phyloP scores from a whole-genome alignment of 2,329 filamentous ascomycete species.

The Diplodia mutila region DNA sequence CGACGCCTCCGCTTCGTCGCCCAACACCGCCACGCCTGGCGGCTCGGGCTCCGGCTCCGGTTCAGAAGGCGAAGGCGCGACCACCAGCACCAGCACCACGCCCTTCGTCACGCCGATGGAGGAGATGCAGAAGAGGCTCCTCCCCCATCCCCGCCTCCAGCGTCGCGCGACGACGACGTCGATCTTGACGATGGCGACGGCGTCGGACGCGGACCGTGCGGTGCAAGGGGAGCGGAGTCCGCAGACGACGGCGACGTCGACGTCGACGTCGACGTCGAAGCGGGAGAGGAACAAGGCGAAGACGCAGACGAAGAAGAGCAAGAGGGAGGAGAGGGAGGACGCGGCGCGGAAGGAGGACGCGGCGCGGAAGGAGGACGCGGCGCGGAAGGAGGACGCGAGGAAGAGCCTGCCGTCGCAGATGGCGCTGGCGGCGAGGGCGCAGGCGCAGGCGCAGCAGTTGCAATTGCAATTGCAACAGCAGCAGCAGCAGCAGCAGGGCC shows the following conservation, averaged over 20 bases:
- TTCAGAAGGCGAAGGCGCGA: not conserved
- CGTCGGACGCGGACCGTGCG: not conserved
- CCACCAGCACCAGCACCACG: not conserved
- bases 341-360: too few relatives aligned
- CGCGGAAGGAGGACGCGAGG: not conserved
- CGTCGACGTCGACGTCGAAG: not conserved
- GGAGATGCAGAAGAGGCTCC: not conserved
- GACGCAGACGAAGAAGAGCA: not conserved
- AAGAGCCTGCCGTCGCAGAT: not conserved
- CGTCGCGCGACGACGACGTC: not conserved
- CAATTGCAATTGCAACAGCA: not conserved
- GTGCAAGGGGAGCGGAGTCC: too few relatives aligned
- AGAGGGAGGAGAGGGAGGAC: not conserved
- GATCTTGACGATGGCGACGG: not conserved
- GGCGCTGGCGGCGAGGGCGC: not conserved
- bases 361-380: too few relatives aligned
- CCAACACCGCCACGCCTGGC: not conserved
- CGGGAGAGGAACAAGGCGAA: not conserved
- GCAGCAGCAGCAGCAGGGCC: not conserved
- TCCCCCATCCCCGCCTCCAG: not conserved
- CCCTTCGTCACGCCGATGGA: not conserved
- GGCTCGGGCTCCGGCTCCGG: not conserved
- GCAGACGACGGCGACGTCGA: too few relatives aligned
- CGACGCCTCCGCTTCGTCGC: not conserved
- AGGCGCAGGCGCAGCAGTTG: not conserved